Conservation (phyloP, 2,329 filamentous ascomycete genomes). For the Alternaria dauci region DNA sequence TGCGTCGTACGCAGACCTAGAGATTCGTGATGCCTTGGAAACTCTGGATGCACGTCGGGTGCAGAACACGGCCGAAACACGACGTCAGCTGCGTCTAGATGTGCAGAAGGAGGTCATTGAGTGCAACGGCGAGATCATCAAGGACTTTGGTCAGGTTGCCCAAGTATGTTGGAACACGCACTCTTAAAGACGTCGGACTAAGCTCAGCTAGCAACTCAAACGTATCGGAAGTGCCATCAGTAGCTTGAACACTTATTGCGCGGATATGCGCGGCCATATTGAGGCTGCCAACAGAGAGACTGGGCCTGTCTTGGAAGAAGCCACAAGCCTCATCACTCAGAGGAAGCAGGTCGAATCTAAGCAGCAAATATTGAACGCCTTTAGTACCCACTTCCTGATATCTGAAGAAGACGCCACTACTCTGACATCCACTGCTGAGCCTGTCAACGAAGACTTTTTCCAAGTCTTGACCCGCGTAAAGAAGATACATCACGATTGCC, state of each 20-base stretch:
- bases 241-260: slow-evolving; percentile 80
- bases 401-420: slow-evolving; percentile 80
- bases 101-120: slow-evolving; percentile 92
- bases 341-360: slow-evolving; percentile 79
- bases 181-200: slow-evolving; percentile 26
- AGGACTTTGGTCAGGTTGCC: slow-evolving; percentile 87
- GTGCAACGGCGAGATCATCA: slow-evolving; percentile 87
- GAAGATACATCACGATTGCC: slow-evolving; percentile 86
- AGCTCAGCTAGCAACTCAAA: slow-evolving; percentile 74
- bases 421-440: slow-evolving; percentile 79
- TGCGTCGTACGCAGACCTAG: slow-evolving; percentile 88
- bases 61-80: slow-evolving; percentile 77
- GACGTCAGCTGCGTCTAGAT: slow-evolving; percentile 80
- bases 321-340: slow-evolving; percentile 74
- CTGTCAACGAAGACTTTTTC: slow-evolving; percentile 88
- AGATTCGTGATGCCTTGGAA: slow-evolving; percentile 84
- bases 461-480: slow-evolving; percentile 78
- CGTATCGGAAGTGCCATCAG: slow-evolving; percentile 82
- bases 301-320: slow-evolving; percentile 77
- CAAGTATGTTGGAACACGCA: slow-evolving; percentile 57
- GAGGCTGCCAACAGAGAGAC: slow-evolving; percentile 78
- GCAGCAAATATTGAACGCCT: slow-evolving; percentile 77
- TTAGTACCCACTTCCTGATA: slow-evolving; percentile 83
- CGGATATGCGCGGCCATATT: slow-evolving; percentile 81
- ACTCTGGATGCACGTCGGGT: slow-evolving; percentile 77